Evolutionary conservation across 257 asterid species (phyloP), one percentile per base, ranked within the genome.

Genomic region (Lycium ferocissimum): DNA sequence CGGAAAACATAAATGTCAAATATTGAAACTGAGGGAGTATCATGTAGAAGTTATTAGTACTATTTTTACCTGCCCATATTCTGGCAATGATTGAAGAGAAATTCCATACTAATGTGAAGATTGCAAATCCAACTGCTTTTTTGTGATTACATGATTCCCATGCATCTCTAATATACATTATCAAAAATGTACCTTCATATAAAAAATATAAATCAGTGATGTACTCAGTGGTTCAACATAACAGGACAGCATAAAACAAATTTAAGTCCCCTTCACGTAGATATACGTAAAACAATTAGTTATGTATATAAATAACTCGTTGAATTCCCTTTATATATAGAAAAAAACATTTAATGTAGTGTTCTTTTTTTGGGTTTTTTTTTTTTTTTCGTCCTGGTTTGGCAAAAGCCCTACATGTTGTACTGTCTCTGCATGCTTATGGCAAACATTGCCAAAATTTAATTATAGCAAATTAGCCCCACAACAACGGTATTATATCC

Each of bases 101-200:
- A 85, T 94, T 97, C 98, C 98, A 97, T 10, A 93, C 93, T 15
- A 95, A 81, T n/a, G 97, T 86, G 88, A 96, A 96, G 38, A 91
- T 59, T 8, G 91, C 94, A 79, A 95, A 93, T 58, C 95, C 99
- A 2, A 94, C 90, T 0, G 97, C 96, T 80, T 95, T 97, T 91
- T 97, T 97, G 87, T 94, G 98, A 65, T 95, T 66, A 83, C 98
- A 97, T 12, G 97, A 91, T 22, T 92, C 91, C 99, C 98, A 95
- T 3, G 92, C 95, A 49, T 93, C 97, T 1, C 85, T 40, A 61
- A 91, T 88, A 45, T 93, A 82, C 79, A 82, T 83, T 43, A 93
- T 90, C 95, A 97, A 96, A 86, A 93, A 91, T 86, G 85, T 88
- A 86, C 96, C 99, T 96, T 86, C 86, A 88, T 4, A 22, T 38